phyloP scores from a whole-genome alignment of 179 eudicot species.

The Pouteria campechiana region DNA sequence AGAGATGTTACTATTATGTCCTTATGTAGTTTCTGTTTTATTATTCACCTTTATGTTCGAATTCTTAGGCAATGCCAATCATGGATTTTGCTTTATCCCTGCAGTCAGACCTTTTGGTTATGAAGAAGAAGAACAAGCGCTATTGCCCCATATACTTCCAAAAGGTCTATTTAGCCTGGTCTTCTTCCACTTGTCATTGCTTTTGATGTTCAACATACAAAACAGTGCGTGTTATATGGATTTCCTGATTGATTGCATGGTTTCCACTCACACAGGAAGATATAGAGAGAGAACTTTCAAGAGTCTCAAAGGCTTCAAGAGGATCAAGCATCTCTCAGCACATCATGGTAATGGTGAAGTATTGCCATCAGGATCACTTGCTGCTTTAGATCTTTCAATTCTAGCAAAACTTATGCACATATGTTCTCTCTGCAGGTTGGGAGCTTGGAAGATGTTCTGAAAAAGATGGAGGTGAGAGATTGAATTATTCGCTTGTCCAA shows the following conservation, averaged over 20 bases:
- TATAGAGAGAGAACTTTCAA: constrained; percentile 73
- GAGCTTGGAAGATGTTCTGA: constrained; percentile 90
- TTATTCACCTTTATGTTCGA: too few relatives aligned
- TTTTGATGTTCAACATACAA: background rate
- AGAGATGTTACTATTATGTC: too few relatives aligned
- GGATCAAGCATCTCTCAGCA: constrained; percentile 58
- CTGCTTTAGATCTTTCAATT: background rate
- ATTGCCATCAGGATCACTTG: background rate
- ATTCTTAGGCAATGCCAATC: too few relatives aligned
- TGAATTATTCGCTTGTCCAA: background rate
- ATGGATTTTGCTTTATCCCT: background rate
- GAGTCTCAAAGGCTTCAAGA: constrained; percentile 39
- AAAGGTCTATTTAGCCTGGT: constrained; percentile 62
- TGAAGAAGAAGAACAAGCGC: constrained; percentile 79
- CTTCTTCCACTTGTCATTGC: constrained; percentile 1
- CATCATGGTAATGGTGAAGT: constrained; percentile 51
- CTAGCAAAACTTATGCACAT: background rate
- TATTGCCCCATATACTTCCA: constrained; percentile 83
- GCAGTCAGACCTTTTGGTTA: constrained; percentile 90
- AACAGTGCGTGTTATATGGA: background rate
- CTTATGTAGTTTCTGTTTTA: too few relatives aligned
- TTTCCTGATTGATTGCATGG: background rate
- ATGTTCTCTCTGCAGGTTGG: constrained; percentile 55
- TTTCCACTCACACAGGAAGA: constrained; percentile 61
- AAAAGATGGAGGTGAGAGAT: constrained; percentile 83